phyloP scores from a whole-genome alignment of 2,329 filamentous ascomycete species.

The Fusarium concolor region DNA sequence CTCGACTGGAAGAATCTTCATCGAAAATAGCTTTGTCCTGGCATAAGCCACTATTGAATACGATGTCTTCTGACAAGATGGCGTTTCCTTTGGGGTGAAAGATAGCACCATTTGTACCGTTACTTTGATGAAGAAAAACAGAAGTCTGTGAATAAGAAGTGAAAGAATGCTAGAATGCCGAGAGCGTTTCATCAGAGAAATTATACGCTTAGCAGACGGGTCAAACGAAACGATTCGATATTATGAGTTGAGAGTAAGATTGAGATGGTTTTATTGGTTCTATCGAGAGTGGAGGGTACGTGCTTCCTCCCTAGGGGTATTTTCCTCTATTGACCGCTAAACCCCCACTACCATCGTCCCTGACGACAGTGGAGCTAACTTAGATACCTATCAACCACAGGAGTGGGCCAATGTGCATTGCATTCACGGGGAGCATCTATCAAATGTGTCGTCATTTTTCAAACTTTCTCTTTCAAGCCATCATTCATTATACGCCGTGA shows the following conservation, averaged over 20 bases:
- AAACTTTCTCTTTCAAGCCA: constrained; percentile 5
- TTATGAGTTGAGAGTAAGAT: not conserved
- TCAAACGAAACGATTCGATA: not conserved
- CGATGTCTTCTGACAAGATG: not conserved
- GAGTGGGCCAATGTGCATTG: constrained; percentile 7
- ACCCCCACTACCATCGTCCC: constrained; percentile 18
- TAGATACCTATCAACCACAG: not conserved
- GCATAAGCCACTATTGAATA: not conserved
- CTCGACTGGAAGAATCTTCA: too few relatives aligned
- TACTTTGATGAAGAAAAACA: not conserved
- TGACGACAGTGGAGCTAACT: not conserved
- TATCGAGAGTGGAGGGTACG: too few relatives aligned
- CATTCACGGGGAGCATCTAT: constrained; percentile 17
- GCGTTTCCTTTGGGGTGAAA: not conserved
- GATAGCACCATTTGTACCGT: too few relatives aligned
- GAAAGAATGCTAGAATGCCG: too few relatives aligned
- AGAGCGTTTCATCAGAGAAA: too few relatives aligned
- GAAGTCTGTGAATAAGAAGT: not conserved
- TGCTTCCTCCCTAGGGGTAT: too few relatives aligned
- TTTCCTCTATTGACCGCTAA: not conserved
- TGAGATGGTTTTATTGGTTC: not conserved
- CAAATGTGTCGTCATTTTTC: constrained; percentile 35
- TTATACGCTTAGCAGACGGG: too few relatives aligned
- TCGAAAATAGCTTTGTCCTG: not conserved
- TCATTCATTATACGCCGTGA: not conserved